Evolutionary conservation across 345 rosid species (phyloP), one percentile per base, ranked within the genome.

Genomic region (Eucalyptus erythrocorys): DNA sequence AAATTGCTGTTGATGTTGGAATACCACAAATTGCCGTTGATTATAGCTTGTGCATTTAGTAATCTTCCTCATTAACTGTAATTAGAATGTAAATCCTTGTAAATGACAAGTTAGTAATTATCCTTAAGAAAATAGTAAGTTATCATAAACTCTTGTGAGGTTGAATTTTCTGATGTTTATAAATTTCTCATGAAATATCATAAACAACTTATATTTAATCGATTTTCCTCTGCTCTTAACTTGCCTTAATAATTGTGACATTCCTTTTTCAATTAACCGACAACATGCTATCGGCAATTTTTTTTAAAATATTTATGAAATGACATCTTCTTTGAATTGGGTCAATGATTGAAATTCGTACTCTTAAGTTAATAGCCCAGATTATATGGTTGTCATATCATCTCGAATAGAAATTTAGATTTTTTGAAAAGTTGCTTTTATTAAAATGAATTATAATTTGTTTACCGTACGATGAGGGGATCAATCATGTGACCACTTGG

Each of bases 281-380:
- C 21, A n/a, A 7, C 8, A n/a, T 2, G 15, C 0, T 7, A 30
- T 61, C 0, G 21, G 6, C 0, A 2, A 4, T n/a, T 61, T 27
- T 12, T 27, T 59, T 30, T 30, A 27, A 17, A 64, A n/a, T 14
- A 64, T n/a, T 64, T 0, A 13, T 0, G 1, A 13, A 14, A 13
- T 7, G 17, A n/a, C 8, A 64, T n/a, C 27, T 8, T 8, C 8
- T 64, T 64, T 0, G 0, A 64, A 15, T 64, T 0, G 4, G 0
- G 1, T 0, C 3, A 1, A 64, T n/a, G 40, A 6, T n/a, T n/a
- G 22, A 15, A 15, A n/a, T 7, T 7, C 0, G 0, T n/a, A n/a
- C 10, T 15, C 5, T n/a, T n/a, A 64, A 64, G 34, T 0, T 2
- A 2, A n/a, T 16, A 0, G 5, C 0, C 5, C 0, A 34, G 1